These are phyloP conservation scores for Phanerodontia chrysosporium DNA, from an alignment of 768 basidiomycete species.

Conservation along the genomic window DNA sequence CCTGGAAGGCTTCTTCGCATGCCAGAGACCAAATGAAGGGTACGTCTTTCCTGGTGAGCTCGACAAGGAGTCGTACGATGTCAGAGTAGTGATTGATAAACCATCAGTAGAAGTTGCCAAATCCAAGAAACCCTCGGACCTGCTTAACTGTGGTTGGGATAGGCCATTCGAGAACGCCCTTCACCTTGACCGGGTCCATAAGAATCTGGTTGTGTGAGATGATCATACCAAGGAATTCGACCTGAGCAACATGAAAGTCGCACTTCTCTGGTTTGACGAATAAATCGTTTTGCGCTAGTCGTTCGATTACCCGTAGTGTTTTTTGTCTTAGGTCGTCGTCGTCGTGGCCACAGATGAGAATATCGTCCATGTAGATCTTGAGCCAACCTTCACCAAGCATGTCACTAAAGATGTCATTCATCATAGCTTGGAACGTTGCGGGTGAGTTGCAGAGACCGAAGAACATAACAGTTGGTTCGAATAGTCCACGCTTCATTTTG, in stretches of 20 bases:
- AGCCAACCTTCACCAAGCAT: conserved; percentile 30
- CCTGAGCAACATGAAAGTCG: conserved; percentile 22
- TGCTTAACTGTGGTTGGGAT: conserved; percentile 16
- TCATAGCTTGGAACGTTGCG: conserved; percentile 31
- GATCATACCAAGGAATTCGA: conserved; percentile 30
- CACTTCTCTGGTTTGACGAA: conserved; percentile 35
- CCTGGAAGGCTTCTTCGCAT: conserved; percentile 14
- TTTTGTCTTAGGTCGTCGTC: conserved; percentile 18
- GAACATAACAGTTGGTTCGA: conserved; percentile 38
- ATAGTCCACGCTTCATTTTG: conserved; percentile 30
- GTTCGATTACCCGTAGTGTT: conserved; percentile 18
- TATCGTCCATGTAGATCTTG: conserved; percentile 39
- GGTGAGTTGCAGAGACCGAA: conserved; percentile 34
- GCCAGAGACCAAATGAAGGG: conserved; percentile 9
- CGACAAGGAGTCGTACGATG: conserved; percentile 14
- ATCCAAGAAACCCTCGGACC: conserved; percentile 25
- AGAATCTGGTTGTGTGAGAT: conserved; percentile 12
- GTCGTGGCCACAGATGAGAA: conserved; percentile 25
- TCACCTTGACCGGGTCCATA: conserved; percentile 32
- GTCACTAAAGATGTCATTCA: conserved; percentile 28
- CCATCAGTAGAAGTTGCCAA: conserved; percentile 26
- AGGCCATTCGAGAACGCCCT: conserved; percentile 28
- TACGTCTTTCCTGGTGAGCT: conserved; percentile 13
- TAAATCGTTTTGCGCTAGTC: conserved; percentile 24
- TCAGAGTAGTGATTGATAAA: conserved; percentile 27